Conservation (phyloP, 768 basidiomycete genomes). For the Dioszegia hungarica region DNA sequence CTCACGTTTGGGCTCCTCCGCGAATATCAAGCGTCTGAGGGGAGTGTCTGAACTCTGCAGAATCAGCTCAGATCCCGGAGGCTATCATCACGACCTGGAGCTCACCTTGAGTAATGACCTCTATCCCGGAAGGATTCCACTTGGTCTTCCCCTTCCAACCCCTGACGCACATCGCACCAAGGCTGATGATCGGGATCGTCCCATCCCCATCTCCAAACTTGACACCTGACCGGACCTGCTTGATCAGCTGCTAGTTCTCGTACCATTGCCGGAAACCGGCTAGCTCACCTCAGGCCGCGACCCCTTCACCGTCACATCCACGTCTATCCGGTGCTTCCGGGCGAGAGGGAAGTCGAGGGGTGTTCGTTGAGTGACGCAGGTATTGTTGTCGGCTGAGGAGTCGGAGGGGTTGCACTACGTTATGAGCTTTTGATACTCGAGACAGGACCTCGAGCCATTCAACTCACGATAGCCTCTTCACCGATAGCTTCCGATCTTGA, state of each 20-base stretch:
- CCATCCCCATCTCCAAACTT: slow-evolving; percentile 95
- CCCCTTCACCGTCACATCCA: slow-evolving; percentile 65
- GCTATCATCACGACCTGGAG: not conserved
- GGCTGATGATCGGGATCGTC: slow-evolving; percentile 54
- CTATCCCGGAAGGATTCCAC: slow-evolving; percentile 91
- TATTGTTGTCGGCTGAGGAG: slow-evolving; percentile 51
- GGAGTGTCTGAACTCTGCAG: slow-evolving; percentile 56
- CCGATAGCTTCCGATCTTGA: slow-evolving; percentile 43
- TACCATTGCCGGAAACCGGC: too few relatives aligned
- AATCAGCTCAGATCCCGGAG: not conserved
- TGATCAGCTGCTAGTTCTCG: slow-evolving; percentile 25
- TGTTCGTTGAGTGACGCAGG: slow-evolving; percentile 49
- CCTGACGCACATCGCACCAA: slow-evolving; percentile 91
- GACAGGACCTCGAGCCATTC: too few relatives aligned
- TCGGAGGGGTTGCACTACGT: slow-evolving; percentile 51
- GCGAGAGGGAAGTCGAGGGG: slow-evolving; percentile 58
- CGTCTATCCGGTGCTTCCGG: slow-evolving; percentile 76
- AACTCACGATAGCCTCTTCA: slow-evolving; percentile 33
- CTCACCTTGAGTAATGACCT: slow-evolving; percentile 72
- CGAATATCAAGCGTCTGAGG: slow-evolving; percentile 69
- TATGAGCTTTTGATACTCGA: too few relatives aligned
- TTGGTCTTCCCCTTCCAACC: slow-evolving; percentile 76
- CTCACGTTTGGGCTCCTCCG: slow-evolving; percentile 80
- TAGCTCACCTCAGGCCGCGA: slow-evolving; percentile 36
- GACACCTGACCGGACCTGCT: slow-evolving; percentile 72